These are phyloP conservation scores for Pestalotiopsis sp. DNA, from an alignment of 2,329 filamentous ascomycete species.

Conservation along the genomic window DNA sequence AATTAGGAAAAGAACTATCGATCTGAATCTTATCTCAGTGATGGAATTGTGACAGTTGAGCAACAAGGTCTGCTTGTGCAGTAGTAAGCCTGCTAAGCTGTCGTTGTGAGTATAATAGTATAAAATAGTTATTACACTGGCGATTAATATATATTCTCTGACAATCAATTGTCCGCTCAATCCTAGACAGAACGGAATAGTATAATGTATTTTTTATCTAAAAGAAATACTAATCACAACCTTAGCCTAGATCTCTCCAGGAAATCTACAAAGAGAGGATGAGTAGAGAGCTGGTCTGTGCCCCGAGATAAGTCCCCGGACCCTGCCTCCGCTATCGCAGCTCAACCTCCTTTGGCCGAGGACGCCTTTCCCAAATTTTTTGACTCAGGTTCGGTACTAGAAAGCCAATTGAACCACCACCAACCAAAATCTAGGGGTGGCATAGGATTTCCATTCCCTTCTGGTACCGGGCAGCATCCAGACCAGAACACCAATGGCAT, in stretches of 20 bases:
- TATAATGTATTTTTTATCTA: not conserved
- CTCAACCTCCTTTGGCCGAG: conserved; percentile 1
- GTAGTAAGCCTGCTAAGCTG: too few species aligned
- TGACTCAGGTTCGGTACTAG: conserved; percentile 23
- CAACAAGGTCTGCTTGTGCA: too few species aligned
- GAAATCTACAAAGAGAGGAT: not conserved
- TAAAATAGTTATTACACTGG: too few species aligned
- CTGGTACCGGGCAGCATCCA: conserved; percentile 19
- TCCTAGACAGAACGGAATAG: too few species aligned
- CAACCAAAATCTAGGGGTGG: conserved; percentile 15
- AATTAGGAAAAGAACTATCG: too few species aligned
- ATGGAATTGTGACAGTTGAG: too few species aligned
- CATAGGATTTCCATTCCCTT: conserved; percentile 27
- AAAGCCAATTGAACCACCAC: conserved; percentile 24
- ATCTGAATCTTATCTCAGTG: too few species aligned
- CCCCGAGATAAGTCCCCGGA: not conserved
- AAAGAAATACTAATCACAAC: not conserved
- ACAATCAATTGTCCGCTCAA: too few species aligned
- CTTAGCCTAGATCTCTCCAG: not conserved
- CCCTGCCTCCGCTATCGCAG: conserved; percentile 14
- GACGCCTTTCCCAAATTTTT: conserved; percentile 13
- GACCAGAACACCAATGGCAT: conserved; percentile 28
- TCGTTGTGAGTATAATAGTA: too few species aligned
- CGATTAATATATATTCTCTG: too few species aligned
- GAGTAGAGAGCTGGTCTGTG: not conserved